Evolutionary conservation across 805 yeast species (phyloP), one percentile per base, ranked within the genome.

Genomic region (Zygoascus biomembranicola): DNA sequence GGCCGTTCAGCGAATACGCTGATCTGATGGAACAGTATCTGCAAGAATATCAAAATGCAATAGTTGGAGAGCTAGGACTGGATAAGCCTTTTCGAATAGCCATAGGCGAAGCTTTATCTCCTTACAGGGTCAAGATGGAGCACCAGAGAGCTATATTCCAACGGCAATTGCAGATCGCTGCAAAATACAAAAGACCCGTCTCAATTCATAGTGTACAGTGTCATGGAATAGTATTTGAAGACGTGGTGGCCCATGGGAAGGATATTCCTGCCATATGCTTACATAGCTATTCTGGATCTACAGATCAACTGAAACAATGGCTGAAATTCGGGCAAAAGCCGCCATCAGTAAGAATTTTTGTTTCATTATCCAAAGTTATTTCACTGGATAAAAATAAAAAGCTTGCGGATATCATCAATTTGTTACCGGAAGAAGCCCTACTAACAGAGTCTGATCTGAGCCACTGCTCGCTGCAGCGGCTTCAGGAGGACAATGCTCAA

Each of bases 1-100:
- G 77, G 0, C 55, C 64, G 37, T 55, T 87, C 1, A 54, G 61
- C 0, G 59, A 61, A 1, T 74, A 76, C 54, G 31, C 78, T 4
- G 52, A 48, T 0, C 52, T 55, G 18, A 65, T 83, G 31, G 63
- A 67, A 19, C 26, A 35, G 2, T 69, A 70, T 39, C 56, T 81
- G 6, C 18, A 48, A 0, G 50, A 57, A 13, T 60, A 63, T 51
- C 69, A 71, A 0, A 11, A 54, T n/a, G 68, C 73, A 1, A 77
- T 87, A 11, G 73, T 92, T 9, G 99, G 99, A 0, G 99, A 92
- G 61, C 77, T 89, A n/a, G 99, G 99, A 0, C 69, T 94, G 1
- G 99, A 92, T 66, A 86, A 84, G 66, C 63, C 80, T 32, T 87
- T 87, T 63, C 68, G 87, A 39, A 66, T 90, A 3, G 70, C 69